Percentiles rank a stretch among this genome's conserved stretches.
Conservation (phyloP, 2,329 filamentous ascomycete genomes). For the Neofusicoccum ribis region DNA sequence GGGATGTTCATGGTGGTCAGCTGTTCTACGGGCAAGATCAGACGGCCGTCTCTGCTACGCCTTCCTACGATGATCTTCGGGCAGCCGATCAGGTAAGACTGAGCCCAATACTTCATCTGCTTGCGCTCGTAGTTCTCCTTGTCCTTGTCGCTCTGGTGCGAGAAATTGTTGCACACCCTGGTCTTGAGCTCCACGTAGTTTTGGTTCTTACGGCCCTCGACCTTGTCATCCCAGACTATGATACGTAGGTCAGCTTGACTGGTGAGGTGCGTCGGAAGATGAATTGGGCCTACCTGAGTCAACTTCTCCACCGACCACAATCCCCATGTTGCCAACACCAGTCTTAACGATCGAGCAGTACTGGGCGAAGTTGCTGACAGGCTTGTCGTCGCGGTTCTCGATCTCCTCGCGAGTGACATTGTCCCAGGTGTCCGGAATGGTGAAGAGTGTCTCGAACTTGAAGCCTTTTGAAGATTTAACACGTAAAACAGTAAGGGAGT, state of each 20-base stretch:
- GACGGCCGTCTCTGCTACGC: slow-evolving; percentile 63
- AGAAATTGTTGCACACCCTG: slow-evolving; percentile 21
- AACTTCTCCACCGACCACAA: slow-evolving; percentile 90
- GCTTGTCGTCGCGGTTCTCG: slow-evolving; percentile 67
- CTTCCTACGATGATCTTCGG: slow-evolving; percentile 83
- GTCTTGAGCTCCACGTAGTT: slow-evolving; percentile 98
- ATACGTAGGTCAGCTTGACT: background rate
- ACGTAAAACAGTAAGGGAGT: background rate
- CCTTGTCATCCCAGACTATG: slow-evolving; percentile 81
- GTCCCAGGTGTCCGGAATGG: slow-evolving; percentile 73
- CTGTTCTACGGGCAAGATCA: slow-evolving; percentile 66
- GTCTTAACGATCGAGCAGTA: slow-evolving; percentile 95
- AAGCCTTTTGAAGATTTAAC: slow-evolving; percentile 56
- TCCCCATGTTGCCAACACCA: slow-evolving; percentile 70
- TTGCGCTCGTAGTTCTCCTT: slow-evolving; percentile 81
- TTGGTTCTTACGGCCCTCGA: slow-evolving; percentile 62
- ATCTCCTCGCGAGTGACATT: slow-evolving; percentile 74
- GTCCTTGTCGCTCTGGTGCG: slow-evolving; percentile 60
- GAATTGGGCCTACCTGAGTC: slow-evolving; percentile 66
- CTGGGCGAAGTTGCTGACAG: slow-evolving; percentile 87
- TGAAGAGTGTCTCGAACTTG: slow-evolving; percentile 88
- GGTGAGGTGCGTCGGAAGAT: background rate
- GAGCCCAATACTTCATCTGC: slow-evolving; percentile 93
- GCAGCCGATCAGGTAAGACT: slow-evolving; percentile 91
- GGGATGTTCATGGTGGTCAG: slow-evolving; percentile 80